A percentile compares a stretch with the other conserved stretches of the same genome.
Conservation (phyloP, 345 rosid species). For the Pistacia atlantica region DNA sequence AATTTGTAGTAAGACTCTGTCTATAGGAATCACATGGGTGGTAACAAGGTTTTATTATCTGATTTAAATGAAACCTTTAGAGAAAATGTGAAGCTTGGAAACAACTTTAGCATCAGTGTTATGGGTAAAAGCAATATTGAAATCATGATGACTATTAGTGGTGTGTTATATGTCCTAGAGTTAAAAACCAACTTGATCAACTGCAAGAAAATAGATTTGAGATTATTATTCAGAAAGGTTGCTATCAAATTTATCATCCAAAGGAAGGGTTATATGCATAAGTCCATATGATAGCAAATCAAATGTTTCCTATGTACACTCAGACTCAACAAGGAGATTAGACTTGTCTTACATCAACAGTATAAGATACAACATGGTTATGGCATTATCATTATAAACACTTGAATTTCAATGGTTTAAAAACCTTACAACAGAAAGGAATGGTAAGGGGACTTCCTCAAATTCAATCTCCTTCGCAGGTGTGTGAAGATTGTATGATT, state of each 20-base stretch:
- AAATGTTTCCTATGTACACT: not conserved
- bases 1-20: not conserved
- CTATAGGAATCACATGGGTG: not conserved
- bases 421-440: not conserved
- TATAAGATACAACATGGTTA: not conserved
- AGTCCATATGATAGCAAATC: not conserved
- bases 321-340: not conserved
- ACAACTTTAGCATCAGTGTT: not conserved
- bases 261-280: not conserved
- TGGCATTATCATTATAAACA: not conserved
- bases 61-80: not conserved
- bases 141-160: not conserved
- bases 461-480: not conserved
- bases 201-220: not conserved
- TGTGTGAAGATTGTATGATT: not conserved
- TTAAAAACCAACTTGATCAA: not conserved
- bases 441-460: not conserved
- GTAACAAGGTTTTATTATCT: not conserved
- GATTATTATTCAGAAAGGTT: not conserved
- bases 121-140: not conserved
- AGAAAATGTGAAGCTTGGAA: not conserved
- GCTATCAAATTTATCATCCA: not conserved
- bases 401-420: not conserved
- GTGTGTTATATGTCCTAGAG: conserved; percentile 6
- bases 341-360: not conserved